A percentile compares a stretch with the other conserved stretches of the same genome.
Conservation (phyloP, 2,329 filamentous ascomycete species). For the Pezicula carpinea region DNA sequence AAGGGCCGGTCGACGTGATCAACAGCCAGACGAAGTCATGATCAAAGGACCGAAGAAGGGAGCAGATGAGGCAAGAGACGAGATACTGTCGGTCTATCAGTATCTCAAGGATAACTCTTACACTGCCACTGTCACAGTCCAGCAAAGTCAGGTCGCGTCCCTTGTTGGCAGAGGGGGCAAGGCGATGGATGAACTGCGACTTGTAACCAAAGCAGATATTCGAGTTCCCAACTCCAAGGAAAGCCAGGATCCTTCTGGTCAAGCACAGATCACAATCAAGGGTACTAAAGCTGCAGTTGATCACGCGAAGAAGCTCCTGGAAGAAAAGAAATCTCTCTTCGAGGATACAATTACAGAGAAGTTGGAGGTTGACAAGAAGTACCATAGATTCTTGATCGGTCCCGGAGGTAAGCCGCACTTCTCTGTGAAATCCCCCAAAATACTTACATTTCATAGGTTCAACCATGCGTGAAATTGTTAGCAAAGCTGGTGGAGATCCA, state of each 20-base stretch:
- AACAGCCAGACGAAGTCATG: constrained; percentile 82
- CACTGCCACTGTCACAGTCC: constrained; percentile 74
- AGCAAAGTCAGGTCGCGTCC: constrained; percentile 88
- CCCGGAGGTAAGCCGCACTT: constrained; percentile 63
- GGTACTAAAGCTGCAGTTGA: constrained; percentile 89
- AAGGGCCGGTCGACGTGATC: constrained; percentile 60
- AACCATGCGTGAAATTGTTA: constrained; percentile 81
- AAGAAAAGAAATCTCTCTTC: constrained; percentile 81
- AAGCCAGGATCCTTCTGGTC: constrained; percentile 56
- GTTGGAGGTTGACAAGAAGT: constrained; percentile 89
- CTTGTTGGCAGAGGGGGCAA: constrained; percentile 87
- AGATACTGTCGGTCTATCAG: constrained; percentile 82
- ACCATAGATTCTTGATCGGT: constrained; percentile 87
- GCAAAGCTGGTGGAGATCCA: constrained; percentile 80
- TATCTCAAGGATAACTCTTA: constrained; percentile 86
- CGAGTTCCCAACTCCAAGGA: constrained; percentile 84
- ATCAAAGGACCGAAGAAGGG: constrained; percentile 90
- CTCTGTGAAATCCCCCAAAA: background rate
- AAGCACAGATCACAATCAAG: constrained; percentile 85
- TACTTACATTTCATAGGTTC: constrained; percentile 57
- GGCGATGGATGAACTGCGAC: constrained; percentile 85
- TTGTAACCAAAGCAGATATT: constrained; percentile 80
- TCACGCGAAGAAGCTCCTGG: constrained; percentile 83
- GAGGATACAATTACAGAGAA: constrained; percentile 84
- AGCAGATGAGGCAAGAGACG: constrained; percentile 85